phyloP scores from a whole-genome alignment of 306 rosid genomes.

The Vicia faba region DNA sequence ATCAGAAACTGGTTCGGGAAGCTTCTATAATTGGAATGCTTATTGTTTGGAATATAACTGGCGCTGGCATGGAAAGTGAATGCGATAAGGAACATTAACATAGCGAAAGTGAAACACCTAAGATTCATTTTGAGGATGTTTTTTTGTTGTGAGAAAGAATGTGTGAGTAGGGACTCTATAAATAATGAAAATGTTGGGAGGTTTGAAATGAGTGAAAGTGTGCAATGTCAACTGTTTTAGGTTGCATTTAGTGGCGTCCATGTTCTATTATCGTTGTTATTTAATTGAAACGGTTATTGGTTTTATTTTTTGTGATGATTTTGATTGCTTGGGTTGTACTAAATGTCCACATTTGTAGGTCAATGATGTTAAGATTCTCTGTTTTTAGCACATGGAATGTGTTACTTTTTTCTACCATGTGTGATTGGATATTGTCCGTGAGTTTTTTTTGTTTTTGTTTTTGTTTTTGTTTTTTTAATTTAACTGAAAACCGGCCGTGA shows the following conservation, averaged over 20 bases:
- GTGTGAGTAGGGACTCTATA: not conserved
- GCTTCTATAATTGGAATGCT: slow-evolving; percentile 13
- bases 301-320: slow-evolving; percentile 12
- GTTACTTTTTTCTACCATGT: not conserved
- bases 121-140: slow-evolving; percentile 27
- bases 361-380: slow-evolving; percentile 33
- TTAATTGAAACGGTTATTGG: slow-evolving; percentile 18
- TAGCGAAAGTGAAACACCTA: slow-evolving; percentile 1
- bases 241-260: slow-evolving; percentile 74
- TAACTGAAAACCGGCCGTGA: slow-evolving; percentile 1
- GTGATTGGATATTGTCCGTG: slow-evolving; percentile 32
- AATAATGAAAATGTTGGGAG: slow-evolving; percentile 20
- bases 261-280: slow-evolving; percentile 70
- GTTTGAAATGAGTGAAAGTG: slow-evolving; percentile 7
- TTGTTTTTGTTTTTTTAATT: not conserved
- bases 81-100: slow-evolving; percentile 34
- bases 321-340: slow-evolving; percentile 25
- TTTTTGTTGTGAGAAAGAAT: not conserved
- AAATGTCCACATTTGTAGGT: slow-evolving; percentile 29
- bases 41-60: not conserved
- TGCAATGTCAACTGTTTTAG: slow-evolving; percentile 47
- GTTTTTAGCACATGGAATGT: slow-evolving; percentile 34
- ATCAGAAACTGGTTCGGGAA: slow-evolving; percentile 51
- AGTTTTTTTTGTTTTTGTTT: too few species aligned
- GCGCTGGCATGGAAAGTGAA: not conserved